phyloP scores from a whole-genome alignment of 2,329 filamentous ascomycete species.

The Claviceps capensis region DNA sequence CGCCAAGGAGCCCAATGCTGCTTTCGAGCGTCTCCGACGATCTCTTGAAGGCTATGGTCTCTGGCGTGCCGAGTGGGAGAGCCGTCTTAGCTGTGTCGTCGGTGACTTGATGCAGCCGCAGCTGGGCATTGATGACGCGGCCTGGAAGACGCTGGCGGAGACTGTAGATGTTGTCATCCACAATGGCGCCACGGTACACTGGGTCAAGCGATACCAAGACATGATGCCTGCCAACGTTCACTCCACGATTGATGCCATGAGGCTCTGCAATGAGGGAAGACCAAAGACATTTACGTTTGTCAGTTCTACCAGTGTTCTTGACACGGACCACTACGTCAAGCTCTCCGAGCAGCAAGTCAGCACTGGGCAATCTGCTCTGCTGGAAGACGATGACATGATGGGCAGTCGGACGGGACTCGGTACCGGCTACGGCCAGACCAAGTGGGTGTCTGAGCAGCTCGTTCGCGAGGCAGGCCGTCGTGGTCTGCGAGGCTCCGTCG shows the following conservation, averaged over 20 bases:
- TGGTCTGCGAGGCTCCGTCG: slow-evolving; percentile 60
- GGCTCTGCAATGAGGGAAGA: slow-evolving; percentile 62
- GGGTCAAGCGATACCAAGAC: slow-evolving; percentile 64
- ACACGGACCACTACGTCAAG: slow-evolving; percentile 67
- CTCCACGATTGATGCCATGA: slow-evolving; percentile 63
- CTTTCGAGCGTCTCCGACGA: slow-evolving; percentile 48
- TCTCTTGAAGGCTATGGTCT: slow-evolving; percentile 66
- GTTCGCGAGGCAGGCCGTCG: slow-evolving; percentile 65
- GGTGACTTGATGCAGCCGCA: slow-evolving; percentile 62
- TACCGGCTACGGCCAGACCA: slow-evolving; percentile 83
- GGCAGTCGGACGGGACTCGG: slow-evolving; percentile 64
- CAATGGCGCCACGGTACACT: slow-evolving; percentile 73
- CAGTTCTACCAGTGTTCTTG: slow-evolving; percentile 63
- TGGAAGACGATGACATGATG: slow-evolving; percentile 64
- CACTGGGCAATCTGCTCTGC: slow-evolving; percentile 49
- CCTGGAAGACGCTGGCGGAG: slow-evolving; percentile 51
- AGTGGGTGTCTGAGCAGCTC: slow-evolving; percentile 62
- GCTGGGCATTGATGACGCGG: slow-evolving; percentile 54
- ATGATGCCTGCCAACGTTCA: slow-evolving; percentile 65
- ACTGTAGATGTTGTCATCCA: slow-evolving; percentile 64
- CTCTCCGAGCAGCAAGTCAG: slow-evolving; percentile 41
- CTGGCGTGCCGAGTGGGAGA: slow-evolving; percentile 58
- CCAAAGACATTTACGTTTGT: slow-evolving; percentile 69
- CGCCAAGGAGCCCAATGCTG: slow-evolving; percentile 45
- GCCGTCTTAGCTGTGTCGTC: slow-evolving; percentile 50